Conservation (phyloP, 179 eudicot genomes). For the Heliamphora pulchella region DNA sequence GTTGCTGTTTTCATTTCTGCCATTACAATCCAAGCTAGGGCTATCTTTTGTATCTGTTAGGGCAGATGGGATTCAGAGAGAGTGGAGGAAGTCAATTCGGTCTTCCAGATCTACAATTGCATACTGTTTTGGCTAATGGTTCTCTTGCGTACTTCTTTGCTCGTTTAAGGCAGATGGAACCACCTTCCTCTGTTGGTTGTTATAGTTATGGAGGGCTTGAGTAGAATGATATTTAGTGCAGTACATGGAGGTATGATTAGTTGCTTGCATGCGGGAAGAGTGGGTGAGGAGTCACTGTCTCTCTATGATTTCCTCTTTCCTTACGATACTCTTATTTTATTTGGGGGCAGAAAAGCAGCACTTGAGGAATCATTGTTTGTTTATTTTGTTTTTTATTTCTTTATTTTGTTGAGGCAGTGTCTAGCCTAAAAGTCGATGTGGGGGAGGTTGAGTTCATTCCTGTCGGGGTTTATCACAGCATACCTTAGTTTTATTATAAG, state of each 20-base stretch:
- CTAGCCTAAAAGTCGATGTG: too few relatives aligned
- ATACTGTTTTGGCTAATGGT: neutral
- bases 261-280: neutral
- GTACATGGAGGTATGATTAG: neutral
- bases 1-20: too few relatives aligned
- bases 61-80: neutral
- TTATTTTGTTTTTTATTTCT: too few relatives aligned
- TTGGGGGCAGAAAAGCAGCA: neutral
- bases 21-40: neutral
- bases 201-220: neutral
- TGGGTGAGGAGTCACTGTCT: neutral
- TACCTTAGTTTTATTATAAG: too few relatives aligned
- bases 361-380: neutral
- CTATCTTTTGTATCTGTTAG: neutral
- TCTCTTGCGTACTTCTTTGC: neutral
- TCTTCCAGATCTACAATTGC: neutral
- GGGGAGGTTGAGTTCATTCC: too few relatives aligned
- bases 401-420: too few relatives aligned
- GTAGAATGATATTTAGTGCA: neutral
- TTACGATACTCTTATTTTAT: neutral
- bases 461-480: too few relatives aligned
- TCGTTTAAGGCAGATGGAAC: neutral
- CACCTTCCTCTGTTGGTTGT: too few relatives aligned
- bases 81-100: neutral
- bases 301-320: neutral